phyloP scores from a whole-genome alignment of 1,139 yeast species.

The Sugiyamaella paludigena region DNA sequence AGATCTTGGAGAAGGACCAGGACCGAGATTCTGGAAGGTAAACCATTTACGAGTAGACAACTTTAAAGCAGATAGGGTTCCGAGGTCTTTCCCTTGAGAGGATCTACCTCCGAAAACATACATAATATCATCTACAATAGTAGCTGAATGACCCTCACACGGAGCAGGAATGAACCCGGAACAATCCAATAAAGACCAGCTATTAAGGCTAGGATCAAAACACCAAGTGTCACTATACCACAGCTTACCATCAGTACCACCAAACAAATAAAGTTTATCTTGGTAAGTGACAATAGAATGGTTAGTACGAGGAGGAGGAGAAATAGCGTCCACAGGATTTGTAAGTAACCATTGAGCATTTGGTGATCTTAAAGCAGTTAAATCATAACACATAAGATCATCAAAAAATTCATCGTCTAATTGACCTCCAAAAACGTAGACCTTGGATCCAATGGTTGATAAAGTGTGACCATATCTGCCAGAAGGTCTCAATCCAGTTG shows the following conservation, averaged over 20 bases:
- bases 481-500: constrained; percentile 76
- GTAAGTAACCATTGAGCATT: constrained; percentile 81
- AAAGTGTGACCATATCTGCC: constrained; percentile 94
- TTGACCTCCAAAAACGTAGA: constrained; percentile 94
- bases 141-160: constrained; percentile 87
- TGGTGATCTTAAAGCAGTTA: constrained; percentile 82
- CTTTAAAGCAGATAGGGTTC: constrained; percentile 72
- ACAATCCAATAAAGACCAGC: constrained; percentile 56
- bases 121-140: constrained; percentile 74
- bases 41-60: constrained; percentile 72
- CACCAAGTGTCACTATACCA: constrained; percentile 79
- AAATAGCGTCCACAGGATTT: constrained; percentile 45
- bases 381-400: constrained; percentile 82
- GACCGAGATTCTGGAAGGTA: constrained; percentile 54
- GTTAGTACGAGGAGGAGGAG: constrained; percentile 81
- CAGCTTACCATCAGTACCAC: constrained; percentile 79
- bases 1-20: constrained; percentile 79
- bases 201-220: constrained; percentile 65
- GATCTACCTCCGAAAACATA: constrained; percentile 91
- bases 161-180: constrained; percentile 76
- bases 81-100: constrained; percentile 66
- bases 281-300: constrained; percentile 84
- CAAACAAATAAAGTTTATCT: constrained; percentile 84
- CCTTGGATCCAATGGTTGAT: constrained; percentile 63
- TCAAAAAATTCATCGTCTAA: constrained; percentile 82